Evolutionary conservation across 1,284 basidiomycete genomes (phyloP).

Genomic region (Inonotus obliquus): DNA sequence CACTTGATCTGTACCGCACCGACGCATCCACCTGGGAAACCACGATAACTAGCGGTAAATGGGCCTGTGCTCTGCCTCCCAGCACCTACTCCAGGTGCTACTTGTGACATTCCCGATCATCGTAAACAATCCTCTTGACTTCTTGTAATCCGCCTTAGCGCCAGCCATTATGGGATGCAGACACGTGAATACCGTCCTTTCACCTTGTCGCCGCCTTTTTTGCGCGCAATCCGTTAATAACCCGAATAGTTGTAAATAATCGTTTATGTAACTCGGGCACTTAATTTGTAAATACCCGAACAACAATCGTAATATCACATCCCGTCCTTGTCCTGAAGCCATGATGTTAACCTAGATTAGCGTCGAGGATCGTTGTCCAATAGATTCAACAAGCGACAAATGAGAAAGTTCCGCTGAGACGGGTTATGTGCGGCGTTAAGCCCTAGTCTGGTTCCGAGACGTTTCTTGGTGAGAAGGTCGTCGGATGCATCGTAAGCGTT

Average conservation of each 20-base stretch:
- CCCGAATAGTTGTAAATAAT: background rate
- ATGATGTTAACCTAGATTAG: background rate
- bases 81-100: conserved; percentile 76
- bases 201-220: background rate
- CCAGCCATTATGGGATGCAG: background rate
- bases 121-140: background rate
- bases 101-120: conserved; percentile 24
- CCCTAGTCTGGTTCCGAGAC: conserved; percentile 5
- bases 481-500: too few relatives aligned
- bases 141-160: background rate
- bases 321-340: background rate
- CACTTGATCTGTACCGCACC: conserved; percentile 72
- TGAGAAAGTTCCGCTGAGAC: background rate
- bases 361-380: background rate
- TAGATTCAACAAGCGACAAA: conserved; percentile 1
- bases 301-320: background rate
- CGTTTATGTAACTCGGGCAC: background rate
- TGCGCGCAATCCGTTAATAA: background rate
- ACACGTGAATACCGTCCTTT: background rate
- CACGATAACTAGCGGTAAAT: conserved; percentile 53
- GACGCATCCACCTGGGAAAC: conserved; percentile 61
- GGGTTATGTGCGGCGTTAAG: conserved; percentile 25
- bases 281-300: background rate
- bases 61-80: conserved; percentile 74
- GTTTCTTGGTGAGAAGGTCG: background rate